Percentiles rank a stretch among this genome's conserved stretches.
Evolutionary conservation across 345 rosid species (phyloP).

Genomic region (Lepidium africanum): DNA sequence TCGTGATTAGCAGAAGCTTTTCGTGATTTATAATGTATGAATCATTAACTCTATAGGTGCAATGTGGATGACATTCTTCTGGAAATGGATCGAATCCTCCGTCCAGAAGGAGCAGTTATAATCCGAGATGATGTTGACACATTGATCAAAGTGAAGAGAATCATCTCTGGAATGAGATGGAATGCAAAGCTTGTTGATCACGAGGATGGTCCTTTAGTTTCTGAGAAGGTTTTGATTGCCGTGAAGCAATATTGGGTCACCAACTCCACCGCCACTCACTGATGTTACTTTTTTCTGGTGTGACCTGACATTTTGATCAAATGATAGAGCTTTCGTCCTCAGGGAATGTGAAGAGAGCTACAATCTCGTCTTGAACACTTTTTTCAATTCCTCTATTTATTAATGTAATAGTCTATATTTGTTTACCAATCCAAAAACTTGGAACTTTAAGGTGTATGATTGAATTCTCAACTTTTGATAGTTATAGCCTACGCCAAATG

Average conservation of each 20-base stretch:
- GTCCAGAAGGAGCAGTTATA: conserved; percentile 97
- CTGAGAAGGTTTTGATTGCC: conserved; percentile 81
- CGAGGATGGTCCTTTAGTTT: conserved; percentile 95
- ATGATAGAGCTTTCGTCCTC: conserved; percentile 25
- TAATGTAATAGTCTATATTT: conserved; percentile 13
- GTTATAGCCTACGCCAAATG: background rate
- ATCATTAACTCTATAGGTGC: conserved; percentile 43
- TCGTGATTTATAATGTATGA: background rate
- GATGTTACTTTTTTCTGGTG: background rate
- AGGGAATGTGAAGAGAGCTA: conserved; percentile 19
- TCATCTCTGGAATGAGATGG: conserved; percentile 89
- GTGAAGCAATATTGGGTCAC: conserved; percentile 97
- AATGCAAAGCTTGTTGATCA: conserved; percentile 92
- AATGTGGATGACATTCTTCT: conserved; percentile 76
- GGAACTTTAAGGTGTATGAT: conserved; percentile 17
- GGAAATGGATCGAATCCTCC: conserved; percentile 94
- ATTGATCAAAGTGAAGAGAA: conserved; percentile 71
- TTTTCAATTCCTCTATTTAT: conserved; percentile 6
- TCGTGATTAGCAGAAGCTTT: background rate
- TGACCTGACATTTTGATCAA: conserved; percentile 25
- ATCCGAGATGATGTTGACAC: conserved; percentile 83
- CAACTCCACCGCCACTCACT: conserved; percentile 60
- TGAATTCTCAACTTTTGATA: conserved; percentile 5
- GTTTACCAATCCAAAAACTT: conserved; percentile 11
- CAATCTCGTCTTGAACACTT: conserved; percentile 1